These are phyloP conservation scores for Monosporascus cannonballus DNA, from an alignment of 2,329 filamentous ascomycete species.

Conservation along the genomic window DNA sequence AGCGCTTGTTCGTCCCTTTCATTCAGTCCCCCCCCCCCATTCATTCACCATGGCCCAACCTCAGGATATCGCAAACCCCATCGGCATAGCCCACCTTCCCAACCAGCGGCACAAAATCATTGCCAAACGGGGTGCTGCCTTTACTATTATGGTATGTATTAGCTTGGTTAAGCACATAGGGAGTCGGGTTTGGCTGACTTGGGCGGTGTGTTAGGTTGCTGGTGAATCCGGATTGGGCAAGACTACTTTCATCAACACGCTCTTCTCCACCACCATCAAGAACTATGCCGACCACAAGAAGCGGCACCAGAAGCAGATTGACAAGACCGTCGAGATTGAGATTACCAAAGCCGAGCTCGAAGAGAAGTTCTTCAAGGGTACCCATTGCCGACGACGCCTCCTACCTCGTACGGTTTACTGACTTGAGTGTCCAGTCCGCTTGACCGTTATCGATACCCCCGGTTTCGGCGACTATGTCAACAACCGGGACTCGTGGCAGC, in stretches of 20 bases:
- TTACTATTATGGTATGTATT: slow-evolving; percentile 92
- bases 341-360: slow-evolving; percentile 99
- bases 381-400: slow-evolving; percentile 1
- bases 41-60: too few relatives aligned
- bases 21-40: too few relatives aligned
- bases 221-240: slow-evolving; percentile 98
- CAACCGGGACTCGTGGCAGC: slow-evolving; percentile 99
- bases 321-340: slow-evolving; percentile 99
- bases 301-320: slow-evolving; percentile 97
- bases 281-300: slow-evolving; percentile 99
- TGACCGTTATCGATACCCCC: slow-evolving; percentile 98
- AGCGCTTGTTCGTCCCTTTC: too few relatives aligned
- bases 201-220: slow-evolving; percentile 61
- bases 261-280: slow-evolving; percentile 99
- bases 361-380: slow-evolving; percentile 99
- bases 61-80: too few relatives aligned
- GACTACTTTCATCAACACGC: slow-evolving; percentile 99
- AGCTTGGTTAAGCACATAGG: slow-evolving; percentile 1
- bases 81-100: slow-evolving; percentile 69
- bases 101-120: slow-evolving; percentile 74
- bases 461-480: slow-evolving; percentile 99
- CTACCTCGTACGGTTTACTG: slow-evolving; percentile 12
- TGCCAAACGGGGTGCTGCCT: slow-evolving; percentile 84
- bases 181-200: slow-evolving; percentile 1
- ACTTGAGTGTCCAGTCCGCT: slow-evolving; percentile 60